phyloP scores from a whole-genome alignment of 371 early-diverging fungal genomes.

The Dichotomocladium elegans region DNA sequence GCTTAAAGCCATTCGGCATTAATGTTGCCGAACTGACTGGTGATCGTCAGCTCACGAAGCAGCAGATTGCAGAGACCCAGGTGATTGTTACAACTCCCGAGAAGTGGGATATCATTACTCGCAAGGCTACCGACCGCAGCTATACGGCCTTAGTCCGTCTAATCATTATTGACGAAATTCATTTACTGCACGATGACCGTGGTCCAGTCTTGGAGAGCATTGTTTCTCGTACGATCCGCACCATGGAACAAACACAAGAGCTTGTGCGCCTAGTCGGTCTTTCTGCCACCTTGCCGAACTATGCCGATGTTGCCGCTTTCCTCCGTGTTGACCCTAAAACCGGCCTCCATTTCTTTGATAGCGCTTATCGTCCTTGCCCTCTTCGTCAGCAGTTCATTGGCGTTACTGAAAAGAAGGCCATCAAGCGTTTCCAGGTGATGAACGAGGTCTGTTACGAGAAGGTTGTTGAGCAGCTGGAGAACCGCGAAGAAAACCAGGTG shows the following conservation, averaged over 20 bases:
- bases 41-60: slow-evolving; percentile 93
- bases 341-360: slow-evolving; percentile 94
- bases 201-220: slow-evolving; percentile 98
- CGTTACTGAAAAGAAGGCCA: slow-evolving; percentile 92
- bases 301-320: slow-evolving; percentile 95
- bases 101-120: slow-evolving; percentile 99
- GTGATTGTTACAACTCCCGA: slow-evolving; percentile 99
- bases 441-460: slow-evolving; percentile 94
- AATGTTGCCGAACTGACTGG: slow-evolving; percentile 98
- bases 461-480: slow-evolving; percentile 81
- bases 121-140: slow-evolving; percentile 92
- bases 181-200: slow-evolving; percentile 98
- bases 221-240: slow-evolving; percentile 90
- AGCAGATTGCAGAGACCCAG: slow-evolving; percentile 92
- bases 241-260: slow-evolving; percentile 88
- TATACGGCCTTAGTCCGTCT: slow-evolving; percentile 91
- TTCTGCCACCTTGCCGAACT: slow-evolving; percentile 99
- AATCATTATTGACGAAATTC: slow-evolving; percentile 99
- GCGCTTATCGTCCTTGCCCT: slow-evolving; percentile 91
- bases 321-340: slow-evolving; percentile 81
- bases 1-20: slow-evolving; percentile 80
- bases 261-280: slow-evolving; percentile 95
- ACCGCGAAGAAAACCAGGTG: slow-evolving; percentile 81
- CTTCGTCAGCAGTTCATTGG: slow-evolving; percentile 94
- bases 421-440: slow-evolving; percentile 92